Conservation (phyloP, 1,284 basidiomycete genomes). For the Microbotryomycetes sp. region DNA sequence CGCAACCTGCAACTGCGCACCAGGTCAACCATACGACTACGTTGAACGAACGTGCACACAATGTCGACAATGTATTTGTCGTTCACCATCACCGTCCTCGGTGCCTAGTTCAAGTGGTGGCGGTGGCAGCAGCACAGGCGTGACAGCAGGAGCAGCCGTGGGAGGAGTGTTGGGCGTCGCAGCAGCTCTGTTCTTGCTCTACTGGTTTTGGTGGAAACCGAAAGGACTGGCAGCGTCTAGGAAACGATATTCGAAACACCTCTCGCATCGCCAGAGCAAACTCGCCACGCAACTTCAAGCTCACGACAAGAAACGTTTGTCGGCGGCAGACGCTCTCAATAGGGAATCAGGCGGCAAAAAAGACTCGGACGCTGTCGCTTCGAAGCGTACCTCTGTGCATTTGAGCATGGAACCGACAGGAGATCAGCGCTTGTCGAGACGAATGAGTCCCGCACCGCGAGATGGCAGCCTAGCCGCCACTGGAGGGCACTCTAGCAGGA, state of each 20-base stretch:
- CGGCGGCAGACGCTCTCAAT: background rate
- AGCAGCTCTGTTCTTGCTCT: slow-evolving; percentile 24
- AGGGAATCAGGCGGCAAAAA: background rate
- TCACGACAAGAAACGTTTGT: slow-evolving; percentile 8
- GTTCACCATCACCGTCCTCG: background rate
- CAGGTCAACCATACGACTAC: background rate
- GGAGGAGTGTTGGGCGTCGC: slow-evolving; percentile 35
- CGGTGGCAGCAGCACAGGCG: slow-evolving; percentile 19
- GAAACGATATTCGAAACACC: slow-evolving; percentile 27
- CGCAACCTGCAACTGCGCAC: background rate
- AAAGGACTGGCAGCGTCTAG: slow-evolving; percentile 23
- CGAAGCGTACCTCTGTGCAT: slow-evolving; percentile 22
- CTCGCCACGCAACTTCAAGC: background rate
- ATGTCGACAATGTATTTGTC: slow-evolving; percentile 5
- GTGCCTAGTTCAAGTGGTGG: slow-evolving; percentile 19
- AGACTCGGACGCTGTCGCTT: slow-evolving; percentile 1
- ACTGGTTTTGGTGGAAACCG: slow-evolving; percentile 37
- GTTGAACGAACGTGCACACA: background rate
- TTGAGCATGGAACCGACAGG: slow-evolving; percentile 8
- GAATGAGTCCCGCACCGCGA: background rate
- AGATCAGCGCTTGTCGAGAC: background rate
- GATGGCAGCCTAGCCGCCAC: background rate
- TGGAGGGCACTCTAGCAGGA: background rate
- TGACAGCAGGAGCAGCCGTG: slow-evolving; percentile 33
- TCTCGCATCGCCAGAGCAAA: slow-evolving; percentile 16